phyloP scores from a whole-genome alignment of 2,329 filamentous ascomycete genomes.

The Talaromyces rugulosus region DNA sequence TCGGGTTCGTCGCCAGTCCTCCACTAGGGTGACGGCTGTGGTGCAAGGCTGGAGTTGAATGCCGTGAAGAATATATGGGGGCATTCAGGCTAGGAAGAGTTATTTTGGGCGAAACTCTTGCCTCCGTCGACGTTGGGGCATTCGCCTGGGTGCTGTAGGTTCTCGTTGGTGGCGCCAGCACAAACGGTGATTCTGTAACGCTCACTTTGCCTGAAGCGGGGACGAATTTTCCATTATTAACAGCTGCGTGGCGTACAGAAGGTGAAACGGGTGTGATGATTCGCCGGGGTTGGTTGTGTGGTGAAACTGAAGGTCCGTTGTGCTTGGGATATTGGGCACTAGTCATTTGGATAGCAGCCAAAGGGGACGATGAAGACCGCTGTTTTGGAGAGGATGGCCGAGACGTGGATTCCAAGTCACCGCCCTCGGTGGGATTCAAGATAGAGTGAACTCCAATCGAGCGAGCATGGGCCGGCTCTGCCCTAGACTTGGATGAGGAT shows the following conservation, averaged over 20 bases:
- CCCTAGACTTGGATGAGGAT: constrained; percentile 30
- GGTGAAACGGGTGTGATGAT: constrained; percentile 34
- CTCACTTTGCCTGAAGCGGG: constrained; percentile 26
- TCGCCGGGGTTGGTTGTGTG: constrained; percentile 25
- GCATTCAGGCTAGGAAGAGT: constrained; percentile 12
- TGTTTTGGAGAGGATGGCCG: constrained; percentile 21
- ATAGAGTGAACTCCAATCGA: constrained; percentile 40
- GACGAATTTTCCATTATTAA: constrained; percentile 21
- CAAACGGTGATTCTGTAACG: constrained; percentile 32
- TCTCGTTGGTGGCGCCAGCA: constrained; percentile 28
- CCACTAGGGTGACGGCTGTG: constrained; percentile 28
- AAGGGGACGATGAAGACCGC: constrained; percentile 26
- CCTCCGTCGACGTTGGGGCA: constrained; percentile 24
- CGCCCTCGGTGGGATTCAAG: constrained; percentile 32
- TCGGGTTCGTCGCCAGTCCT: constrained; percentile 27
- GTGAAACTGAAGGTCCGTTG: constrained; percentile 28
- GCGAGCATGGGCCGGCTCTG: constrained; percentile 27
- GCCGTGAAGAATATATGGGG: constrained; percentile 18
- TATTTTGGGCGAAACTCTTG: constrained; percentile 14
- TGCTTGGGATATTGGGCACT: constrained; percentile 13
- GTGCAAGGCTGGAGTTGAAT: constrained; percentile 31
- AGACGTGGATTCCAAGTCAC: constrained; percentile 6
- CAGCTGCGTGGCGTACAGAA: constrained; percentile 29
- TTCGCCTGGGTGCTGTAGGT: constrained; percentile 22
- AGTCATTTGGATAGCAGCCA: constrained; percentile 10